Conservation (phyloP, 1,284 basidiomycete species). For the Boletus calvinii region DNA sequence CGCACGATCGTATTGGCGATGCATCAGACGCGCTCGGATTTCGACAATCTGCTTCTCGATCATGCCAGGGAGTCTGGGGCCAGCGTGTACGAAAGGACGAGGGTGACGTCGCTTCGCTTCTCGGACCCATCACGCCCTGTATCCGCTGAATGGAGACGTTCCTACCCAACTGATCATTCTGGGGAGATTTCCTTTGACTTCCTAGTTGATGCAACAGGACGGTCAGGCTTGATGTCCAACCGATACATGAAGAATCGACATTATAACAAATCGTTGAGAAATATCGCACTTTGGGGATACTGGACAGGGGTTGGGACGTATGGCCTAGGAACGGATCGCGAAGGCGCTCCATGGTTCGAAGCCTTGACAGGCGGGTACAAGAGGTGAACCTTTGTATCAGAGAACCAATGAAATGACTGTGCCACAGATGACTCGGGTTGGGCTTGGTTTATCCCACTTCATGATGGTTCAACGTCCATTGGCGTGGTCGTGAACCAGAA, state of each 20-base stretch:
- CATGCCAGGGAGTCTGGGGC: conserved; percentile 58
- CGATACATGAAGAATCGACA: conserved; percentile 66
- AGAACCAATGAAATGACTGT: conserved; percentile 6
- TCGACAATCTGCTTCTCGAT: conserved; percentile 59
- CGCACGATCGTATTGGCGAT: background rate
- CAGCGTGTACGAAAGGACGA: conserved; percentile 54
- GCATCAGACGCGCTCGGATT: conserved; percentile 57
- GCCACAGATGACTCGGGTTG: conserved; percentile 69
- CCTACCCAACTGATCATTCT: conserved; percentile 37
- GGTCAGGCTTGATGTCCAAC: conserved; percentile 63
- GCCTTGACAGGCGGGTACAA: conserved; percentile 56
- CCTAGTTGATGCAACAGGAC: conserved; percentile 69
- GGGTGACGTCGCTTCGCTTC: conserved; percentile 50
- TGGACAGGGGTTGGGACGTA: conserved; percentile 59
- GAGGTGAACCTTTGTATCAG: background rate
- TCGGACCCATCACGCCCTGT: conserved; percentile 45
- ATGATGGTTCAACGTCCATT: conserved; percentile 65
- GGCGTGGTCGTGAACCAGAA: conserved; percentile 72
- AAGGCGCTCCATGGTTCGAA: conserved; percentile 70
- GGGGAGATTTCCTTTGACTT: conserved; percentile 62
- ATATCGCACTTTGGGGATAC: conserved; percentile 77
- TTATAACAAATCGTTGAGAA: conserved; percentile 66
- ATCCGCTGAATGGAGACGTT: conserved; percentile 51
- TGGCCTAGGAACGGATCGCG: conserved; percentile 47
- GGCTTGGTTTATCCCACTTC: conserved; percentile 77